Evolutionary conservation across 345 rosid species (phyloP).

Genomic region (Euphorbia lathyris): DNA sequence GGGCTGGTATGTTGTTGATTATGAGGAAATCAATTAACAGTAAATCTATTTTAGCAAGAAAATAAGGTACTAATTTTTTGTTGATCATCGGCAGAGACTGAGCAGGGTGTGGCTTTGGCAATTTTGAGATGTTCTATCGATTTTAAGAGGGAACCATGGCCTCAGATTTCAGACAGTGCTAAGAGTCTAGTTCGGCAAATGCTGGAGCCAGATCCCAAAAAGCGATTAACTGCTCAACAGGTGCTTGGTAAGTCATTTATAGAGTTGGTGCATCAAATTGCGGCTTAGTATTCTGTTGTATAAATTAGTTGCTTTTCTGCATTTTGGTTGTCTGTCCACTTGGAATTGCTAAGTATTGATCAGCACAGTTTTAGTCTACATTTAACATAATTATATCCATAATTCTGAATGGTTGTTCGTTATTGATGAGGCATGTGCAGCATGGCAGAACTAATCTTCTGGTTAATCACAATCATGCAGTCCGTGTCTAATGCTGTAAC

Average conservation of each 20-base stretch:
- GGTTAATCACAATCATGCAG: not conserved
- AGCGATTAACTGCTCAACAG: conserved; percentile 78
- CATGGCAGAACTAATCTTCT: not conserved
- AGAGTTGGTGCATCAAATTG: conserved; percentile 7
- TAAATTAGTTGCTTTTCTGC: not conserved
- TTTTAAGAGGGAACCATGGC: conserved; percentile 95
- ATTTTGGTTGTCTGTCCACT: not conserved
- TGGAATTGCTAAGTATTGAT: not conserved
- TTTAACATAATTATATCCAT: not conserved
- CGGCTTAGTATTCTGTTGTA: not conserved
- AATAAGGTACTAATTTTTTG: not conserved
- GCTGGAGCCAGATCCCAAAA: conserved; percentile 77
- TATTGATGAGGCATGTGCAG: not conserved
- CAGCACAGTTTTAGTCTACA: not conserved
- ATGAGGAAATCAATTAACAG: conserved; percentile 1
- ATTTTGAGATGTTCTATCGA: conserved; percentile 81
- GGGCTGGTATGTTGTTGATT: conserved; percentile 58
- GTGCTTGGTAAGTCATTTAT: conserved; percentile 66
- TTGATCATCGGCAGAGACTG: conserved; percentile 58
- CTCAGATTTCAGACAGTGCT: conserved; percentile 85
- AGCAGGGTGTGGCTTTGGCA: conserved; percentile 97
- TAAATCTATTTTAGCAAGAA: conserved; percentile 4
- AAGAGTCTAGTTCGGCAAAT: conserved; percentile 84
- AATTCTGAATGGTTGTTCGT: not conserved
- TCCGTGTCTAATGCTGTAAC: not conserved